Base-by-base conservation (phyloP, 2,329 filamentous ascomycete species). In the Incumbomyces lentus region DNA sequence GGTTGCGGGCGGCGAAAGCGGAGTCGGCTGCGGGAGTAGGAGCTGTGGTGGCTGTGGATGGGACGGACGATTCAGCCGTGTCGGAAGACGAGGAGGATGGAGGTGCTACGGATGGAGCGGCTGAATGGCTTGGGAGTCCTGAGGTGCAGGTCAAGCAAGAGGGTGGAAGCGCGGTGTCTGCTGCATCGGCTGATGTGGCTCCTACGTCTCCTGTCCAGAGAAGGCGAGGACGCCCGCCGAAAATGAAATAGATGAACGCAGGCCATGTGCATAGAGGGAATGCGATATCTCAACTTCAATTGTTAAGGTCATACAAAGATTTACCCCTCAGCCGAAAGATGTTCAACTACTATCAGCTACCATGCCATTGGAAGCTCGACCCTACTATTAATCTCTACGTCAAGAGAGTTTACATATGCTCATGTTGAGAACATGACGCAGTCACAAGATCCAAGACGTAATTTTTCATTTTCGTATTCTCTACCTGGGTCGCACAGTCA, bases 141-240 rank as follows among this genome's bases (percentile, higher is more conserved):
- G 65, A 66, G 7, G 61, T 72, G 32, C 74, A 77, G 56, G 64
- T 73, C 33, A 58, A 61, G 36, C 51, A 53, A 17, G 55, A 59
- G 40, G 49, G 58, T 40, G 54, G 59, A 17, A 58, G 60, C n/a
- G 52, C 58, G 12, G 58, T 62, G n/a, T 59, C 59, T 11, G 49
- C 51, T 6, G 56, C 55, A 40, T 51, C 49, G 6, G 53, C 13
- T 4, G 33, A n/a, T n/a, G 16, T 35, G 11, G 16, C 33, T 6
- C 13, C 33, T n/a, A 4, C 49, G n/a, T 45, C 30, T 8, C 11
- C 29, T 32, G 29, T 30, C 13, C 40, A 26, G 30, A 47, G 40
- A 18, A 43, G 49, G 19, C 35, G 36, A 47, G 22, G 51, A 49
- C n/a, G 46, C 40, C 61, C 40, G 59, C 63, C 42, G 55, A 58